These are phyloP conservation scores for Eimeria tenella DNA, from an alignment of 169 alveolate species.

Conservation along the genomic window DNA sequence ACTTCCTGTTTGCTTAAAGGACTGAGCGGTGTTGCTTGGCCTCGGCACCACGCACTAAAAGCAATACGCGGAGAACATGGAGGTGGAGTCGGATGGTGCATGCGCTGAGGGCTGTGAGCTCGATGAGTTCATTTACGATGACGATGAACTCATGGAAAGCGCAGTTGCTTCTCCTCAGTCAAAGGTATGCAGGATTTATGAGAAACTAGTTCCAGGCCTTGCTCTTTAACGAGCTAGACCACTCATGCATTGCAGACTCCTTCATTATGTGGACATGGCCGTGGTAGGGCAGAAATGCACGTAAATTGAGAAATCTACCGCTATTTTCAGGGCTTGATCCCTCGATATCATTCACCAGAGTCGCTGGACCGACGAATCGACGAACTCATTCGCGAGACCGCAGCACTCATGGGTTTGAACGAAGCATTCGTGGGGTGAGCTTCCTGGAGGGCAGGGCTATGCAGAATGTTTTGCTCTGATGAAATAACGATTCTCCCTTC, in stretches of 20 bases:
- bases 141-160: slow-evolving; percentile 36
- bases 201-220: no score
- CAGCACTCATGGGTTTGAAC: slow-evolving; percentile 42
- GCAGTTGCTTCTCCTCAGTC: slow-evolving; percentile 11
- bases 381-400: slow-evolving; percentile 45
- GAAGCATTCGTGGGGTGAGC: slow-evolving; percentile 61
- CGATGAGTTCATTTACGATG: slow-evolving; percentile 52
- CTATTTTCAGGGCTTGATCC: slow-evolving; percentile 37
- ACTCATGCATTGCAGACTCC: not conserved
- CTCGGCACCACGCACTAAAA: not conserved
- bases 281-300: no score
- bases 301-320: no score
- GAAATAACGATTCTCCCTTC: not conserved
- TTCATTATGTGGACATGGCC: not conserved
- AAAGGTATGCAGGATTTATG: slow-evolving; percentile 35
- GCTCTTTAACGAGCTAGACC: not conserved
- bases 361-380: slow-evolving; percentile 42
- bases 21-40: no score
- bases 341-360: slow-evolving; percentile 59
- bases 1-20: no score
- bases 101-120: slow-evolving; percentile 43
- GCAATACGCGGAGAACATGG: not conserved
- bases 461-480: not conserved
- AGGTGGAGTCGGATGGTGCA: slow-evolving; percentile 16
- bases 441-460: not conserved